Percentiles rank a stretch among this genome's conserved stretches.
Evolutionary conservation across 2,329 filamentous ascomycete genomes (phyloP).

Genomic region (Lithohypha guttulata): DNA sequence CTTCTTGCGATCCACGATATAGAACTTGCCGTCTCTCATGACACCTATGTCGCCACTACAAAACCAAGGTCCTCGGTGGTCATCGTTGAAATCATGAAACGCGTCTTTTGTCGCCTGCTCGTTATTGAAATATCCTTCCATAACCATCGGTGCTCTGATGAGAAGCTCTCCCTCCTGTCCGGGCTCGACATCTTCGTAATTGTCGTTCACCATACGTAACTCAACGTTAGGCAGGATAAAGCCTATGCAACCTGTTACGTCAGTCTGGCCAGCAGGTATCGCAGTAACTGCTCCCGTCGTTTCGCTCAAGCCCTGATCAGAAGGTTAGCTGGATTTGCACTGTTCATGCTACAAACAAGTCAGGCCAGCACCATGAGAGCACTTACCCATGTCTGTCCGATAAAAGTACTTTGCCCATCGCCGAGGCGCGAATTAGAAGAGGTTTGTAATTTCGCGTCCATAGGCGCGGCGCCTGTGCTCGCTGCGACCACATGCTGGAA

Average conservation of each 20-base stretch:
- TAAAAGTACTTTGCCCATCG: conserved; percentile 25
- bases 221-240: conserved; percentile 16
- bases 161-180: conserved; percentile 50
- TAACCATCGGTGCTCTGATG: conserved; percentile 46
- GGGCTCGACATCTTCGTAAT: conserved; percentile 16
- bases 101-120: conserved; percentile 15
- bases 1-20: conserved; percentile 78
- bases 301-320: conserved; percentile 51
- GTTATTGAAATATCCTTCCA: conserved; percentile 25
- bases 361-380: too few relatives aligned
- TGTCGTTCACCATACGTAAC: conserved; percentile 19
- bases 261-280: conserved; percentile 31
- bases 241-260: conserved; percentile 39
- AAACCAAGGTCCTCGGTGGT: conserved; percentile 56
- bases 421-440: conserved; percentile 42
- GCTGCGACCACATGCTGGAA: conserved; percentile 42
- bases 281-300: conserved; percentile 39
- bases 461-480: conserved; percentile 45
- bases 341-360: too few relatives aligned
- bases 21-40: conserved; percentile 69
- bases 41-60: conserved; percentile 80
- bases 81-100: conserved; percentile 18
- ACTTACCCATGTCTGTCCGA: conserved; percentile 48
- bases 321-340: too few relatives aligned
- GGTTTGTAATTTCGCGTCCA: conserved; percentile 44